phyloP scores from a whole-genome alignment of 768 basidiomycete species.

The Lentinula sp. region DNA sequence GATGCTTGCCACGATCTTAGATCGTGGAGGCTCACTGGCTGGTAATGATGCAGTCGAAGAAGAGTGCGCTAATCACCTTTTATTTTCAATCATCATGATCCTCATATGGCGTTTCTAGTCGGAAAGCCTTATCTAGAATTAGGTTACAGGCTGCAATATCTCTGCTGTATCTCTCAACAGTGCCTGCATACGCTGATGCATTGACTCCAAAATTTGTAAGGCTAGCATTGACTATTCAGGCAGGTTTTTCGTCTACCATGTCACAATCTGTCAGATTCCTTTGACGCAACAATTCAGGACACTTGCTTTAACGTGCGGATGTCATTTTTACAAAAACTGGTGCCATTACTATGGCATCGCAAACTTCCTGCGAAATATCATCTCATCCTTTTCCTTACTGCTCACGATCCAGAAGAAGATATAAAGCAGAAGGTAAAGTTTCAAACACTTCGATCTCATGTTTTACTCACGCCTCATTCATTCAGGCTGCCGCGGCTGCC shows the following conservation, averaged over 20 bases:
- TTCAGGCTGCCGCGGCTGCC: conserved; percentile 56
- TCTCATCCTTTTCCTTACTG: conserved; percentile 80
- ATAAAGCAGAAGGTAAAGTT: conserved; percentile 53
- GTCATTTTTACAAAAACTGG: conserved; percentile 69
- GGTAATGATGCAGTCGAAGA: conserved; percentile 40
- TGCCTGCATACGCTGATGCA: conserved; percentile 48
- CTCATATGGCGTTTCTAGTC: conserved; percentile 28
- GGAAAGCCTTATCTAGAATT: conserved; percentile 66
- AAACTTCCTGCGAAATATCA: conserved; percentile 73
- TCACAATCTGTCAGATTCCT: neutral
- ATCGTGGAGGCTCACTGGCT: conserved; percentile 59
- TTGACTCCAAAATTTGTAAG: conserved; percentile 59
- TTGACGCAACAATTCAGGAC: conserved; percentile 47
- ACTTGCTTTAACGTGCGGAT: conserved; percentile 83
- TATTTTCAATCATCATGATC: neutral
- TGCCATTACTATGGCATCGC: conserved; percentile 52
- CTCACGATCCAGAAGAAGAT: conserved; percentile 88
- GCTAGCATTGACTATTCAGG: conserved; percentile 74
- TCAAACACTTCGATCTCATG: neutral
- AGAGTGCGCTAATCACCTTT: conserved; percentile 30
- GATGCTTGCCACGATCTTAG: conserved; percentile 68
- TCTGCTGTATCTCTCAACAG: conserved; percentile 68
- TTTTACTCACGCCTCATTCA: conserved; percentile 1
- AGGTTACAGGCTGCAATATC: conserved; percentile 80
- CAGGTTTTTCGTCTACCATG: conserved; percentile 19